Conservation (phyloP, 2,329 filamentous ascomycete genomes). For the Teratosphaeriaceae sp. region DNA sequence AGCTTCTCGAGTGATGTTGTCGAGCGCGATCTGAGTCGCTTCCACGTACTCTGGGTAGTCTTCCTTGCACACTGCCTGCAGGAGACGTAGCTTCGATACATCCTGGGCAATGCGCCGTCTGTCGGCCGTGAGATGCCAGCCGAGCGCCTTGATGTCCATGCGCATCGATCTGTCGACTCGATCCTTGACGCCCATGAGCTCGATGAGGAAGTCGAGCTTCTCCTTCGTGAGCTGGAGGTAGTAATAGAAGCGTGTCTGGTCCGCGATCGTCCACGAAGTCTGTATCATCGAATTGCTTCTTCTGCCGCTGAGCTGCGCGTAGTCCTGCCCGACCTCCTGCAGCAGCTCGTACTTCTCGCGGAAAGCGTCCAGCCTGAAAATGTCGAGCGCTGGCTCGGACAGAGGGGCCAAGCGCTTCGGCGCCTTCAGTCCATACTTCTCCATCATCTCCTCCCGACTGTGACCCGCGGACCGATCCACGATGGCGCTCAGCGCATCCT, state of each 20-base stretch:
- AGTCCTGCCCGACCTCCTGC: slow-evolving; percentile 31
- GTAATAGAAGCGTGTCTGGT: slow-evolving; percentile 34
- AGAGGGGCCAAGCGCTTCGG: slow-evolving; percentile 34
- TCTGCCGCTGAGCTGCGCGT: slow-evolving; percentile 26
- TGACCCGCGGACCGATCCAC: slow-evolving; percentile 35
- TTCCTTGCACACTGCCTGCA: slow-evolving; percentile 36
- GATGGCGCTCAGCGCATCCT: slow-evolving; percentile 38
- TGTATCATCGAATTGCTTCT: slow-evolving; percentile 25
- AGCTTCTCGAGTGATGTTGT: slow-evolving; percentile 34
- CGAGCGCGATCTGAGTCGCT: slow-evolving; percentile 36
- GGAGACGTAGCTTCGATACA: slow-evolving; percentile 37
- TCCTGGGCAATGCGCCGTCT: slow-evolving; percentile 27
- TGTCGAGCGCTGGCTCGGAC: slow-evolving; percentile 37
- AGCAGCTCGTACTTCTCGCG: slow-evolving; percentile 39
- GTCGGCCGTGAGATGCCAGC: slow-evolving; percentile 39
- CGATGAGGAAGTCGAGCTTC: slow-evolving; percentile 40
- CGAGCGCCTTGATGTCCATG: slow-evolving; percentile 40
- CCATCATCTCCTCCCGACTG: slow-evolving; percentile 39
- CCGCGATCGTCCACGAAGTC: slow-evolving; percentile 36
- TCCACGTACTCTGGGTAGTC: slow-evolving; percentile 41
- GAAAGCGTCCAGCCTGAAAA: slow-evolving; percentile 39
- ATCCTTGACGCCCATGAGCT: slow-evolving; percentile 37
- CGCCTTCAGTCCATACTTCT: slow-evolving; percentile 39
- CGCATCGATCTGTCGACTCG: slow-evolving; percentile 38
- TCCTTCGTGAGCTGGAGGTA: slow-evolving; percentile 36